Evolutionary conservation across 2,329 filamentous ascomycete species (phyloP), one percentile per base, ranked within the genome.

Genomic region (Penicillium thymicola): DNA sequence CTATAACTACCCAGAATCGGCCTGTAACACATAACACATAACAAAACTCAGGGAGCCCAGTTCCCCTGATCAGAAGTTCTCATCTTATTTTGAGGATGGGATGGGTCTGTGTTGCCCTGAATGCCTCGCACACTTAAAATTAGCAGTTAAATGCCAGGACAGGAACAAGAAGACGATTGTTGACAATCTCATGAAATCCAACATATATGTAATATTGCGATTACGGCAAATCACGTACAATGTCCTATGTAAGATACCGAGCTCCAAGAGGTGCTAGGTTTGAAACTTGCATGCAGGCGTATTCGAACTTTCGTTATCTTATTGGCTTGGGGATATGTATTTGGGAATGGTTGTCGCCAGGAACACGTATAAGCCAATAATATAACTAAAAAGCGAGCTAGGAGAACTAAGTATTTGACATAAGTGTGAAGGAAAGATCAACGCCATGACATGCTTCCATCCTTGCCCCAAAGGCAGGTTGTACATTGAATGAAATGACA

Each of bases 391-490:
- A 58, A 43, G 53, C 37, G 52, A 60, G 48, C 51, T 44, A 54
- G 46, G 51, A 42, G 25, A 52, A 59, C 38, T 50, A 51, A 38
- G 57, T 60, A 51, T 44, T 46, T 36, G 40, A 61, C 49, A 54
- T 41, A 59, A 43, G 54, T 37, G 57, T 54, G 21, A 51, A 56
- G 47, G 44, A 55, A 55, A 58, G 58, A 58, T 58, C 51, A 67
- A 67, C 65, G 65, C 65, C 65, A 50, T 59, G 54, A 63, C 46
- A 67, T 67, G 64, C 65, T 61, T 59, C 52, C 56, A 55, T 45
- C 41, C 40, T 52, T 18, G 56, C 54, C 47, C 45, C 54, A 40
- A 52, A 60, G 27, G 18, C 23, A 38, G 38, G 23, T 56, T 57
- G 50, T 44, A 52, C 46, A 52, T 51, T 40, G 16, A 46, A 30